phyloP scores from a whole-genome alignment of 1,284 basidiomycete species.

The Inonotus hispidus region DNA sequence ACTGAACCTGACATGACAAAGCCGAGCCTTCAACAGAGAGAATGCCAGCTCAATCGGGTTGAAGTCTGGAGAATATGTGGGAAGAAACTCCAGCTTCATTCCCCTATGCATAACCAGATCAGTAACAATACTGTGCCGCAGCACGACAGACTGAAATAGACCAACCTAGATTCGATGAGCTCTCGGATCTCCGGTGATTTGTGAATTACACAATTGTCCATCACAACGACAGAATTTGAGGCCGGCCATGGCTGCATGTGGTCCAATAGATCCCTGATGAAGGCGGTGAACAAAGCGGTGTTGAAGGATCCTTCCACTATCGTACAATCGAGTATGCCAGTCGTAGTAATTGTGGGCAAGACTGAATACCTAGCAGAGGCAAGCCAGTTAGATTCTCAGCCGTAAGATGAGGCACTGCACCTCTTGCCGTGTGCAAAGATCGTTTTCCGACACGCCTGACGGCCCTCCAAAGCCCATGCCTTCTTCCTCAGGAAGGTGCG shows the following conservation, averaged over 20 bases:
- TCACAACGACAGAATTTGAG: constrained; percentile 29
- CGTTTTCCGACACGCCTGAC: constrained; percentile 23
- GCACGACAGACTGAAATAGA: neutral
- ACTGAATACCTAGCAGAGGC: constrained; percentile 18
- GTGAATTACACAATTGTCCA: constrained; percentile 34
- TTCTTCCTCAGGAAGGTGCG: constrained; percentile 22
- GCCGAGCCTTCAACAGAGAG: constrained; percentile 14
- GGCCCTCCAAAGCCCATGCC: constrained; percentile 29
- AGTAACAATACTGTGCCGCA: neutral
- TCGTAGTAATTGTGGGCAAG: constrained; percentile 25
- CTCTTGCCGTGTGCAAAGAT: constrained; percentile 30
- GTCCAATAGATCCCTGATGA: constrained; percentile 28
- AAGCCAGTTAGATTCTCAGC: constrained; percentile 10
- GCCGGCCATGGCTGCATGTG: constrained; percentile 28
- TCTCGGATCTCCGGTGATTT: constrained; percentile 24
- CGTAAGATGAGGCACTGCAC: constrained; percentile 21
- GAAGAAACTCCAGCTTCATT: constrained; percentile 17
- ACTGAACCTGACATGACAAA: neutral
- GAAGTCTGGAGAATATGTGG: constrained; percentile 22
- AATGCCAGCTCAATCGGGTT: constrained; percentile 22
- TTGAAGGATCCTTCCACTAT: constrained; percentile 27
- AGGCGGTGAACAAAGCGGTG: constrained; percentile 22
- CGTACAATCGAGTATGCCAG: constrained; percentile 24
- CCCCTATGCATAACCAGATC: no score
- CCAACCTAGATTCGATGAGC: constrained; percentile 20